phyloP scores from a whole-genome alignment of 2,329 filamentous ascomycete genomes.

The Chlorencoelia australis region DNA sequence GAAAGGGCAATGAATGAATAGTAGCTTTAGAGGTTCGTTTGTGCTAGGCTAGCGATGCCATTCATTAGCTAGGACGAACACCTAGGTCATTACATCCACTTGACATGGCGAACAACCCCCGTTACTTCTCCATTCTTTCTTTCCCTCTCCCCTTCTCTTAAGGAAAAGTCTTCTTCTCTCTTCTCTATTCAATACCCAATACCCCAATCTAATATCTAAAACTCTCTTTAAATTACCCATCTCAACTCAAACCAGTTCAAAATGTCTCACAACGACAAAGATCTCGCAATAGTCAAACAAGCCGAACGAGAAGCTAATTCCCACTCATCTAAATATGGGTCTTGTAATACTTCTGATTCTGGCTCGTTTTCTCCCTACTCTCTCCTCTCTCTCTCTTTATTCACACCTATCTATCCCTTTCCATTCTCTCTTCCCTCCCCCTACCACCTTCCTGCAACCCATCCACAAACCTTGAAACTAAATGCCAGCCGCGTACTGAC shows the following conservation, averaged over 20 bases:
- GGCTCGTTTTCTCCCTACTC: neutral
- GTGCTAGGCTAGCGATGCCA: neutral
- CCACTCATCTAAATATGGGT: neutral
- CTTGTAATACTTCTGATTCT: neutral
- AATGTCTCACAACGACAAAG: neutral
- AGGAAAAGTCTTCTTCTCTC: neutral
- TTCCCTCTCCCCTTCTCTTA: neutral
- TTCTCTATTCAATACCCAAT: neutral
- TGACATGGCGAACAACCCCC: no score
- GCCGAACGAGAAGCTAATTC: neutral
- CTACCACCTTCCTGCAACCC: no score
- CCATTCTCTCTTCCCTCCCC: no score
- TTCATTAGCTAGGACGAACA: neutral
- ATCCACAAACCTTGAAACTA: no score
- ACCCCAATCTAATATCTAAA: neutral
- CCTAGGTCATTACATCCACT: no score
- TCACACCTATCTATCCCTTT: no score
- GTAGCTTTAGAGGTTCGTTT: no score
- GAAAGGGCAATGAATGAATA: no score
- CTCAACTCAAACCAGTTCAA: neutral
- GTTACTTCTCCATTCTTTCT: neutral
- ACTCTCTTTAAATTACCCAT: neutral
- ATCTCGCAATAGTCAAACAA: neutral
- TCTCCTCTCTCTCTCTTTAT: neutral
- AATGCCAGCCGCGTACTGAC: no score